Evolutionary conservation across 805 yeast species (phyloP).

Genomic region (Tetrapisispora taiwanensis): DNA sequence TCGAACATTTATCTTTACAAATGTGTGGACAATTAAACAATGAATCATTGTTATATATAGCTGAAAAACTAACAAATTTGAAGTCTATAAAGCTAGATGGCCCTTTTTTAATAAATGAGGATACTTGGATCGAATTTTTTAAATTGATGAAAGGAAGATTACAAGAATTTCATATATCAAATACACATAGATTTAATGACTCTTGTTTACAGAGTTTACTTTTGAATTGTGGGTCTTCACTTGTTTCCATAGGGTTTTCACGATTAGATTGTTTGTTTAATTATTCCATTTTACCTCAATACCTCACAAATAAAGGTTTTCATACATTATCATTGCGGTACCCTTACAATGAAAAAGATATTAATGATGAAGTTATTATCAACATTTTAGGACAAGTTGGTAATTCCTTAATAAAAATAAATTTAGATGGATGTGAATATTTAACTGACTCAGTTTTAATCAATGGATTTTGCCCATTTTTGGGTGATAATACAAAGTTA

Average conservation of each 20-base stretch:
- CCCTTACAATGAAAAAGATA: conserved; percentile 54
- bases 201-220: conserved; percentile 54
- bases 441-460: conserved; percentile 54
- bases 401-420: conserved; percentile 43
- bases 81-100: conserved; percentile 66
- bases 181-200: conserved; percentile 75
- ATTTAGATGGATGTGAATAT: conserved; percentile 62
- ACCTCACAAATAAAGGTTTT: conserved; percentile 36
- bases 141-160: conserved; percentile 45
- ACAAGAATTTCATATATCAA: conserved; percentile 50
- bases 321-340: conserved; percentile 55
- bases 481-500: conserved; percentile 34
- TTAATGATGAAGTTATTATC: conserved; percentile 57
- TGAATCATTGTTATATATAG: conserved; percentile 56
- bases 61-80: conserved; percentile 47
- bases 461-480: conserved; percentile 51
- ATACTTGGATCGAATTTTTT: conserved; percentile 70
- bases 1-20: conserved; percentile 54
- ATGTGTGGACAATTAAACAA: conserved; percentile 93
- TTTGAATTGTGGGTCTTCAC: conserved; percentile 45
- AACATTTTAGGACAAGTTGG: conserved; percentile 56
- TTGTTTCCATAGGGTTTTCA: conserved; percentile 51
- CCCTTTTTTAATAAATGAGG: conserved; percentile 71
- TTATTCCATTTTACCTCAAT: conserved; percentile 57
- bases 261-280: conserved; percentile 64